These are phyloP conservation scores for Bullera alba DNA, from an alignment of 768 basidiomycete genomes.

Conservation along the genomic window DNA sequence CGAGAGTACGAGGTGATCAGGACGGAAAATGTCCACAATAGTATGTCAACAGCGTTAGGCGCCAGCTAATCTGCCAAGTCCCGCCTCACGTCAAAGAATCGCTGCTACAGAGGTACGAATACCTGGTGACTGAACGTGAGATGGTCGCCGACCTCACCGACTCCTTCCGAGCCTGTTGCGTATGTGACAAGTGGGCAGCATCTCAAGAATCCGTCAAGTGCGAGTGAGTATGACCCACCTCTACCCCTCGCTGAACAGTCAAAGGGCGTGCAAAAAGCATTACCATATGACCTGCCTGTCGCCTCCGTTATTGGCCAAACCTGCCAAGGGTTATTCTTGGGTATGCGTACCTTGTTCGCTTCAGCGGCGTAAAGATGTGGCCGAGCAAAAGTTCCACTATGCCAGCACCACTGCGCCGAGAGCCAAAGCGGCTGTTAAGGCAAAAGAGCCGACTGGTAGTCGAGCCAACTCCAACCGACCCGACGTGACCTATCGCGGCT, in stretches of 20 bases:
- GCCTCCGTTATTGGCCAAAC: slow-evolving; percentile 82
- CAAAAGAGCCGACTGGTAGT: slow-evolving; percentile 79
- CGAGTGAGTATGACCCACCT: slow-evolving; percentile 35
- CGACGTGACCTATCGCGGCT: slow-evolving; percentile 41
- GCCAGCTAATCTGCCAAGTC: slow-evolving; percentile 50
- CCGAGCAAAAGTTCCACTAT: slow-evolving; percentile 31
- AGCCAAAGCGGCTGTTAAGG: slow-evolving; percentile 66
- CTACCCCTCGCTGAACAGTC: not conserved
- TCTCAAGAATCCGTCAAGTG: slow-evolving; percentile 55
- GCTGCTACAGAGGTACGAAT: slow-evolving; percentile 79
- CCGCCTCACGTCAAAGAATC: slow-evolving; percentile 72
- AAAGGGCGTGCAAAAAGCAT: slow-evolving; percentile 65
- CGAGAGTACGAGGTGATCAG: slow-evolving; percentile 95
- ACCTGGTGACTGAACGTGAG: slow-evolving; percentile 90
- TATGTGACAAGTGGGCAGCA: slow-evolving; percentile 82
- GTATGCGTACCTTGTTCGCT: slow-evolving; percentile 89
- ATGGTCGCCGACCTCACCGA: slow-evolving; percentile 85
- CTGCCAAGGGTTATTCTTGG: slow-evolving; percentile 94
- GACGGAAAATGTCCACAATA: slow-evolving; percentile 74
- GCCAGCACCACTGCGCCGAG: slow-evolving; percentile 22
- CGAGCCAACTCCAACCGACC: slow-evolving; percentile 23
- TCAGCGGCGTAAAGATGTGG: slow-evolving; percentile 58
- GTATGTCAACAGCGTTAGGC: slow-evolving; percentile 53
- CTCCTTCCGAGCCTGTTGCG: slow-evolving; percentile 70
- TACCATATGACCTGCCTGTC: slow-evolving; percentile 94